These are phyloP conservation scores for Plasmodium knowlesi DNA, from an alignment of 169 alveolate species.

Conservation along the genomic window DNA sequence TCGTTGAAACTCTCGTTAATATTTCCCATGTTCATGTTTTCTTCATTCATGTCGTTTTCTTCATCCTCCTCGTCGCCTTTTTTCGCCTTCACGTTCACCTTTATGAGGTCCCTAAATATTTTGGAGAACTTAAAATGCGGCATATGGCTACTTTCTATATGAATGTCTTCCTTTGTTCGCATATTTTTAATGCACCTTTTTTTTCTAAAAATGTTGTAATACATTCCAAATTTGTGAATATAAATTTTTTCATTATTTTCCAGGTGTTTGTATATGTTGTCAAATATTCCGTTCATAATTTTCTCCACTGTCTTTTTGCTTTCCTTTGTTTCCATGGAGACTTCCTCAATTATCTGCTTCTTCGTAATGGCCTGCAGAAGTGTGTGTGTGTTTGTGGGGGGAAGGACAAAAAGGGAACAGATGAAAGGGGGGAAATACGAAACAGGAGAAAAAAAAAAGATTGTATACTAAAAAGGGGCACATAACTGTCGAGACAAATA, in stretches of 20 bases:
- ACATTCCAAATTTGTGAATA: conserved; percentile 70
- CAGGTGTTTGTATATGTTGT: conserved; percentile 63
- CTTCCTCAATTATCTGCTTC: conserved; percentile 71
- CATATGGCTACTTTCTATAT: conserved; percentile 65
- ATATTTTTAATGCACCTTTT: conserved; percentile 64
- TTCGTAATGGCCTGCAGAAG: conserved; percentile 43
- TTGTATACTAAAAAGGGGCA: neutral
- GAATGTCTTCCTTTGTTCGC: conserved; percentile 68
- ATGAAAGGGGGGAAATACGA: neutral
- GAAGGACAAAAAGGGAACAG: too few species aligned
- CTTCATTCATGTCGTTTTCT: conserved; percentile 43
- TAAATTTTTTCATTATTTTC: conserved; percentile 69
- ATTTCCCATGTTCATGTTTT: conserved; percentile 37
- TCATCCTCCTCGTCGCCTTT: conserved; percentile 7
- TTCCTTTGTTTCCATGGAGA: conserved; percentile 72
- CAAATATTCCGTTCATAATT: conserved; percentile 72
- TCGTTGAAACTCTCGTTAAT: conserved; percentile 69
- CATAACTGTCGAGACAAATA: neutral
- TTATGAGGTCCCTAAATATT: conserved; percentile 52
- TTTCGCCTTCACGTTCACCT: conserved; percentile 48
- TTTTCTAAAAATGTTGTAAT: conserved; percentile 58
- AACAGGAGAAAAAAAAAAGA: neutral
- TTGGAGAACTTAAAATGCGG: conserved; percentile 72
- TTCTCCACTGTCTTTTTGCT: conserved; percentile 71
- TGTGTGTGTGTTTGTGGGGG: too few species aligned